Evolutionary conservation across 2,329 filamentous ascomycete species (phyloP).

Genomic region (Periconia sp.): DNA sequence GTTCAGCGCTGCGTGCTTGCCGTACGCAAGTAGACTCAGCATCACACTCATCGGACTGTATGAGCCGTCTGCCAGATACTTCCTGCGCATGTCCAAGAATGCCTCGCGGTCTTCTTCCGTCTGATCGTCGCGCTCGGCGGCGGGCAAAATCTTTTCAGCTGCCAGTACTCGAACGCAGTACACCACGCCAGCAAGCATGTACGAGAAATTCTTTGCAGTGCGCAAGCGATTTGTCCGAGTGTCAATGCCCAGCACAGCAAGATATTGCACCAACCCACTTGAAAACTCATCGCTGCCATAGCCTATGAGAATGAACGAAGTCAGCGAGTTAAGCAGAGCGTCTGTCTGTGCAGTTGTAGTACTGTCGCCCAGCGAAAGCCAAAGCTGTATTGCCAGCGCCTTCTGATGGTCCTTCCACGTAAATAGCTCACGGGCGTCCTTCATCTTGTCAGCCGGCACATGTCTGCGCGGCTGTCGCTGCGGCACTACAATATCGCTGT

Average conservation of each 20-base stretch:
- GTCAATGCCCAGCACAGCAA: not conserved
- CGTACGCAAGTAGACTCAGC: too few relatives aligned
- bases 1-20: too few relatives aligned
- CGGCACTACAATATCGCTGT: not conserved
- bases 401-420: conserved; percentile 10
- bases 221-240: not conserved
- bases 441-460: conserved; percentile 2
- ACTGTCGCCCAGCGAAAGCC: conserved; percentile 2
- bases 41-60: too few relatives aligned
- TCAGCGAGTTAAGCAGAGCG: conserved; percentile 1
- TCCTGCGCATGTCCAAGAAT: too few relatives aligned
- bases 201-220: not conserved
- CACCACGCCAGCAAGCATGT: not conserved
- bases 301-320: conserved; percentile 4
- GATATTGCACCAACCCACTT: not conserved
- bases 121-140: too few relatives aligned
- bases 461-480: not conserved
- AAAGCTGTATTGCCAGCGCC: conserved; percentile 10
- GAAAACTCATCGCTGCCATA: too few relatives aligned
- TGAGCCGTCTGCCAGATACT: too few relatives aligned
- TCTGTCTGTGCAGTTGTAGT: conserved; percentile 3
- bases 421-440: conserved; percentile 13
- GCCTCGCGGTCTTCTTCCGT: too few relatives aligned
- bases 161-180: not conserved
- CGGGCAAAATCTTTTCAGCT: not conserved